Percentiles rank a stretch among this genome's conserved stretches.
These are phyloP conservation scores for Forsythia viridissima DNA, from an alignment of 257 asterid genomes.

Conservation along the genomic window DNA sequence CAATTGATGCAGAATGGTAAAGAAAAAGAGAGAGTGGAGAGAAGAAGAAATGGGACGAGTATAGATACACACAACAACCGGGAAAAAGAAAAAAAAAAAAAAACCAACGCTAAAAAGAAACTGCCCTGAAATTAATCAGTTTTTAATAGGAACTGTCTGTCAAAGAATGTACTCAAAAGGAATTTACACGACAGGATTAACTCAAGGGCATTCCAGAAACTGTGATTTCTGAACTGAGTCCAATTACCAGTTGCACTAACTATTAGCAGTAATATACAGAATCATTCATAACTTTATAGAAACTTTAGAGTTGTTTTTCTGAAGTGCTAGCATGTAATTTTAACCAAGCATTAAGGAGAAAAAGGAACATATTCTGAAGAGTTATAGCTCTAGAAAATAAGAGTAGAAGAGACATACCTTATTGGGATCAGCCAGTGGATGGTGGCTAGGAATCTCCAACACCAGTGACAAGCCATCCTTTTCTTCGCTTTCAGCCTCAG, in stretches of 20 bases:
- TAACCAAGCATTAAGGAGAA: slow-evolving; percentile 2
- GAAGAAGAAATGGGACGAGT: not conserved
- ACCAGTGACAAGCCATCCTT: slow-evolving; percentile 48
- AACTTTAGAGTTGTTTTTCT: not conserved
- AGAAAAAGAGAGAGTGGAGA: not conserved
- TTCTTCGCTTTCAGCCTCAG: slow-evolving; percentile 42
- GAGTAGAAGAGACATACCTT: slow-evolving; percentile 32
- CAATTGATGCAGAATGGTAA: not conserved
- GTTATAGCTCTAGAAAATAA: not conserved
- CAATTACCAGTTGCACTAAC: not conserved
- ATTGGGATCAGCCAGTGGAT: slow-evolving; percentile 47
- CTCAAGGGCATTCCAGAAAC: not conserved
- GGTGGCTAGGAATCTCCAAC: slow-evolving; percentile 58
- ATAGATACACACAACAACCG: not conserved
- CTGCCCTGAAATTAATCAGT: not conserved
- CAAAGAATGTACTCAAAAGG: not conserved
- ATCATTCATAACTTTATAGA: not conserved
- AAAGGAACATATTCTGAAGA: not conserved
- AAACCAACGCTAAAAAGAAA: not conserved
- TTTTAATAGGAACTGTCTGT: not conserved
- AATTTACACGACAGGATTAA: not conserved
- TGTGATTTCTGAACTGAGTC: not conserved
- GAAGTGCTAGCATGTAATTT: not conserved
- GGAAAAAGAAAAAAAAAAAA: not conserved
- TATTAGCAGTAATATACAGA: not conserved